A percentile compares a stretch with the other conserved stretches of the same genome.
Evolutionary conservation across 495 filamentous ascomycete species (phyloP).

Genomic region (Chaetomium cochliodes): DNA sequence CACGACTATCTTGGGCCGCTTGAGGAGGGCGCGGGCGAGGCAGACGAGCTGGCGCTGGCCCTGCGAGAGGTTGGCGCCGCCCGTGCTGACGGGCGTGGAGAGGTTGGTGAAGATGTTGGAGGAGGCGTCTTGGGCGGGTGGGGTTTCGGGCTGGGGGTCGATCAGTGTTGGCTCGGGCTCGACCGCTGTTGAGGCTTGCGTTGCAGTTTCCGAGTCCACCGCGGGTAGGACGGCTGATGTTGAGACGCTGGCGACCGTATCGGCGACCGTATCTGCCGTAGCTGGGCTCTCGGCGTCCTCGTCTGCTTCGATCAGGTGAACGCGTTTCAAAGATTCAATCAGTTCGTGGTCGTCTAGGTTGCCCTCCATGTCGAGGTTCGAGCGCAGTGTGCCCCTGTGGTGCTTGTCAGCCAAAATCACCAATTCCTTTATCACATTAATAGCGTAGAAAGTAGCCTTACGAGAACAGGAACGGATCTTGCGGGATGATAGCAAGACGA

Average conservation of each 20-base stretch:
- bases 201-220: slow-evolving; percentile 16
- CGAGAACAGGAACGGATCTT: slow-evolving; percentile 55
- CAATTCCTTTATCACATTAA: neutral
- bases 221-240: neutral
- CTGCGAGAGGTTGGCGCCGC: slow-evolving; percentile 54
- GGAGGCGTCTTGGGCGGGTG: neutral
- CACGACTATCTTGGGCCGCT: slow-evolving; percentile 74
- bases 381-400: slow-evolving; percentile 47
- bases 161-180: slow-evolving; percentile 15
- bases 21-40: slow-evolving; percentile 68
- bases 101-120: slow-evolving; percentile 31
- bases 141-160: neutral
- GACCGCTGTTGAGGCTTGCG: neutral
- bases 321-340: slow-evolving; percentile 22
- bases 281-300: neutral
- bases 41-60: slow-evolving; percentile 67
- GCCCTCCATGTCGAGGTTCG: slow-evolving; percentile 53
- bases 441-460: slow-evolving; percentile 8
- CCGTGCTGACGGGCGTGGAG: slow-evolving; percentile 29
- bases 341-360: slow-evolving; percentile 52
- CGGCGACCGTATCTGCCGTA: neutral
- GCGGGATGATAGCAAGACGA: slow-evolving; percentile 54
- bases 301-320: slow-evolving; percentile 25
- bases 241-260: neutral
- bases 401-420: neutral